Evolutionary conservation across 768 basidiomycete species (phyloP).

Genomic region (Collybiopsis confluens): DNA sequence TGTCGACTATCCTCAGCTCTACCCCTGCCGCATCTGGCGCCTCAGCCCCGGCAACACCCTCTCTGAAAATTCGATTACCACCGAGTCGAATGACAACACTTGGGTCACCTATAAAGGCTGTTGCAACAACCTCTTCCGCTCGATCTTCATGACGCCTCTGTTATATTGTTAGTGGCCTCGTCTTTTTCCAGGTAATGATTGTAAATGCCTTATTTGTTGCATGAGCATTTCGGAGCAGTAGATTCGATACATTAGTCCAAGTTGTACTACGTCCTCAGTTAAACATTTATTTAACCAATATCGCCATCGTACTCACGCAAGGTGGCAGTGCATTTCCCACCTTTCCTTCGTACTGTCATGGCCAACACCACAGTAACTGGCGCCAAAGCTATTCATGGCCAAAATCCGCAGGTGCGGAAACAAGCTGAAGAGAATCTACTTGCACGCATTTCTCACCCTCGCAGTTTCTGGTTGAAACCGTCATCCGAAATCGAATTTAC

Average conservation of each 20-base stretch:
- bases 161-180: background rate
- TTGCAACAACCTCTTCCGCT: background rate
- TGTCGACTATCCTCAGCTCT: conserved; percentile 4
- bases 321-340: background rate
- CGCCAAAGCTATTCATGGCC: conserved; percentile 88
- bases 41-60: conserved; percentile 27
- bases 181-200: background rate
- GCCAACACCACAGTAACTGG: conserved; percentile 57
- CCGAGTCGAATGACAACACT: conserved; percentile 31
- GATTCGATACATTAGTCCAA: background rate
- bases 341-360: conserved; percentile 7
- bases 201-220: background rate
- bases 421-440: background rate
- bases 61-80: conserved; percentile 53
- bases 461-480: conserved; percentile 92
- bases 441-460: conserved; percentile 11
- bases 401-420: conserved; percentile 84
- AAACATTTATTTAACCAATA: no score
- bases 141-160: background rate
- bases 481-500: conserved; percentile 94
- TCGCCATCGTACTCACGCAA: no score
- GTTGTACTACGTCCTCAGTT: no score
- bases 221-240: background rate
- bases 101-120: conserved; percentile 9
- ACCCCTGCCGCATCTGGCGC: background rate